These are phyloP conservation scores for Claviceps pusilla DNA, from an alignment of 2,329 filamentous ascomycete genomes.

Conservation along the genomic window DNA sequence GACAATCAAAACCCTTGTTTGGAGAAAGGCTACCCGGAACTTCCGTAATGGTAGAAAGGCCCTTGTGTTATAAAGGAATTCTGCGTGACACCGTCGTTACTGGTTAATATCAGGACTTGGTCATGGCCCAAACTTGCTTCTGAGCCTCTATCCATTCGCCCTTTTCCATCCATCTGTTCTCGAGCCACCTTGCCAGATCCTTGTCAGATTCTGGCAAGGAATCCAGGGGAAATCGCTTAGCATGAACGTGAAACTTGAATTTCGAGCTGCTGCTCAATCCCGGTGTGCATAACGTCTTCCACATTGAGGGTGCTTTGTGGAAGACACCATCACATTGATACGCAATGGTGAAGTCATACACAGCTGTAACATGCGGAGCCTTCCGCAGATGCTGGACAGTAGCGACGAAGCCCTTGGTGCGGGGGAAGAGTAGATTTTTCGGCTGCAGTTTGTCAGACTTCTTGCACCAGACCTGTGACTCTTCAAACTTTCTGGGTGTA, in stretches of 20 bases:
- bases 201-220: slow-evolving; percentile 32
- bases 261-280: slow-evolving; percentile 22
- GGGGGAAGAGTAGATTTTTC: slow-evolving; percentile 43
- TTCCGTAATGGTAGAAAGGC: no score
- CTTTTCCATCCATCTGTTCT: slow-evolving; percentile 38
- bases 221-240: slow-evolving; percentile 31
- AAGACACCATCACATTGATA: slow-evolving; percentile 32
- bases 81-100: background rate
- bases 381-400: slow-evolving; percentile 40
- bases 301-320: slow-evolving; percentile 34
- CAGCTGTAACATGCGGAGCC: slow-evolving; percentile 34
- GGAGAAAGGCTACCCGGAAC: no score
- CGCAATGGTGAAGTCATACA: slow-evolving; percentile 41
- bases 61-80: no score
- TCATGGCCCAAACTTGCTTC: slow-evolving; percentile 9
- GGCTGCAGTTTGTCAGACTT: slow-evolving; percentile 34
- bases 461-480: slow-evolving; percentile 37
- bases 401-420: slow-evolving; percentile 45
- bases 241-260: slow-evolving; percentile 36
- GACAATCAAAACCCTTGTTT: background rate
- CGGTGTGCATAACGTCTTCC: slow-evolving; percentile 32
- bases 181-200: slow-evolving; percentile 35
- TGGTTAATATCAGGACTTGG: background rate
- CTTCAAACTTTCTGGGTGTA: slow-evolving; percentile 35
- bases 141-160: slow-evolving; percentile 31